Percentiles rank a stretch among this genome's conserved stretches.
phyloP scores from a whole-genome alignment of 208 protist genomes.

The Entamoeba nuttalli region DNA sequence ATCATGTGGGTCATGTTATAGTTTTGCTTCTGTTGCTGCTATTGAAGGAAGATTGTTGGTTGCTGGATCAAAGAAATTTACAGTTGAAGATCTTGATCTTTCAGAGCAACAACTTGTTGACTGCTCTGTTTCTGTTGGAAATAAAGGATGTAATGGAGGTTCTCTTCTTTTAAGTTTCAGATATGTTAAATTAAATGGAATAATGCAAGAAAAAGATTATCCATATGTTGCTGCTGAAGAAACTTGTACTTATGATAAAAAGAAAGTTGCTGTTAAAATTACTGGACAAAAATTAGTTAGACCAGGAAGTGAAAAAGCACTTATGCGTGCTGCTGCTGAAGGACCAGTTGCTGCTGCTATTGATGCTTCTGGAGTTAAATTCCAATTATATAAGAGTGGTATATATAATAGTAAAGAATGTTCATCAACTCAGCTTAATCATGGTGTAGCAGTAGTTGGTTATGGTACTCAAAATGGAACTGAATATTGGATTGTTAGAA shows the following conservation, averaged over 20 bases:
- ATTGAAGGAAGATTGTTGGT: background rate
- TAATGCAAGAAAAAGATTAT: background rate
- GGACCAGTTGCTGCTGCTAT: background rate
- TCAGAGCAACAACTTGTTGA: background rate
- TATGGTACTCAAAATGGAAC: conserved; percentile 9
- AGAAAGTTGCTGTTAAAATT: background rate
- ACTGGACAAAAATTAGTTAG: background rate
- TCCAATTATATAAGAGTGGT: background rate
- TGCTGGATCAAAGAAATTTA: background rate
- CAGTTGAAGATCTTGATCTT: background rate
- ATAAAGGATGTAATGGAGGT: background rate
- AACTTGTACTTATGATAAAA: background rate
- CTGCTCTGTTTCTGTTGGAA: background rate
- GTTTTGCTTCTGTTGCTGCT: background rate
- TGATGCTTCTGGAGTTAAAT: background rate
- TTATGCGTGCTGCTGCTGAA: background rate
- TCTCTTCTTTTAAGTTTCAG: background rate
- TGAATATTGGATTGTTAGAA: conserved; percentile 7
- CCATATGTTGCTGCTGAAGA: background rate
- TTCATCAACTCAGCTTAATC: background rate
- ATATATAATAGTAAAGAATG: background rate
- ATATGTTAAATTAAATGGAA: background rate
- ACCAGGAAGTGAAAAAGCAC: background rate
- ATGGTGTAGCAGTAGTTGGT: conserved; percentile 5
- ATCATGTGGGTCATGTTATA: background rate